phyloP scores from a whole-genome alignment of 768 basidiomycete species.

The Collybiopsis luxurians region DNA sequence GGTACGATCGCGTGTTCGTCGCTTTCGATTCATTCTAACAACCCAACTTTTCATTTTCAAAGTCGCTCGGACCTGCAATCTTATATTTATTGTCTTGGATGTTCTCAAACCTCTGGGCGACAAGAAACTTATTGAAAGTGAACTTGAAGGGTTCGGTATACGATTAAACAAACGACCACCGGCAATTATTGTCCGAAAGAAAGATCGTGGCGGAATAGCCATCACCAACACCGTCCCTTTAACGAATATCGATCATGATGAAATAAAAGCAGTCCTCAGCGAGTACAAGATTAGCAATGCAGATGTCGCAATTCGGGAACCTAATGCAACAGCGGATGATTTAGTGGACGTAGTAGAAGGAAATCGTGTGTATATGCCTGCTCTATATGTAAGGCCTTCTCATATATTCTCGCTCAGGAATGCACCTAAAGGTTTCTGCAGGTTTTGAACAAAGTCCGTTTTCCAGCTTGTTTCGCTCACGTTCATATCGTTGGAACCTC shows the following conservation, averaged over 20 bases:
- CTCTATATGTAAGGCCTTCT: conserved; percentile 68
- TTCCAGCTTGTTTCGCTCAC: too few relatives aligned
- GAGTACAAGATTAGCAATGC: conserved; percentile 91
- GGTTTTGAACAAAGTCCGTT: conserved; percentile 79
- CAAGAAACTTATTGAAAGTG: conserved; percentile 86
- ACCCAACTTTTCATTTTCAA: conserved; percentile 12
- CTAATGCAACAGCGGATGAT: conserved; percentile 91
- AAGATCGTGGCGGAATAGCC: conserved; percentile 90
- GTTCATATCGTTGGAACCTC: too few relatives aligned
- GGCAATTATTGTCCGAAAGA: conserved; percentile 76
- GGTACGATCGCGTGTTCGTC: conserved; percentile 43
- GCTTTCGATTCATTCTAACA: conserved; percentile 9
- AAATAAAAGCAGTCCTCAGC: conserved; percentile 91
- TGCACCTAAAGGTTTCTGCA: conserved; percentile 21
- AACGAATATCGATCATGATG: conserved; percentile 92
- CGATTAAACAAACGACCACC: conserved; percentile 95
- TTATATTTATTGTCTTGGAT: conserved; percentile 98
- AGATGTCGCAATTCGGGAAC: conserved; percentile 91
- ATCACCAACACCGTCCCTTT: conserved; percentile 97
- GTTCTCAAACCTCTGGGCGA: conserved; percentile 98
- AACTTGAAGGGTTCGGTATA: conserved; percentile 98
- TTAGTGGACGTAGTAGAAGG: conserved; percentile 97
- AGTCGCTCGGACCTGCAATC: conserved; percentile 97
- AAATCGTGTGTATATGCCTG: conserved; percentile 92
- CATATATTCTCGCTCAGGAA: neutral